These are phyloP conservation scores for Silene coronaria DNA, from an alignment of 179 eudicot genomes.

Conservation along the genomic window DNA sequence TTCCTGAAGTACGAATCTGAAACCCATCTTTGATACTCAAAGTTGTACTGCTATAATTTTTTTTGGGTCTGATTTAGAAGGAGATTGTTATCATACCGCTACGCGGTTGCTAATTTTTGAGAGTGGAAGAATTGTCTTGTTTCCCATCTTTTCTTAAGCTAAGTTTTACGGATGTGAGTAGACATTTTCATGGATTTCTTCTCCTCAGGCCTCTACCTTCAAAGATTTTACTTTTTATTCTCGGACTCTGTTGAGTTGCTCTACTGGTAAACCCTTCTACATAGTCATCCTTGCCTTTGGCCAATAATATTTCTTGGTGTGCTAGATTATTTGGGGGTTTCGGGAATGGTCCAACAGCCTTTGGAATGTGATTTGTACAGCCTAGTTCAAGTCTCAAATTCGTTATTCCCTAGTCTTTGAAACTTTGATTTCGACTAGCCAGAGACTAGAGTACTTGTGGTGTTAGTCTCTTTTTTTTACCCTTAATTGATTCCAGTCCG, in stretches of 20 bases:
- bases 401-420: too few relatives aligned
- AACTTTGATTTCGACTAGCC: too few relatives aligned
- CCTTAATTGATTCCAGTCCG: too few relatives aligned
- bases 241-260: too few relatives aligned
- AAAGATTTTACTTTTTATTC: too few relatives aligned
- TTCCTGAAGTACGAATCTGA: not conserved
- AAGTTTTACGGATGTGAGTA: not conserved
- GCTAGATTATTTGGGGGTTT: too few relatives aligned
- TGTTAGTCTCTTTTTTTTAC: too few relatives aligned
- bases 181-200: not conserved
- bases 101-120: not conserved
- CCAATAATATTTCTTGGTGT: not conserved
- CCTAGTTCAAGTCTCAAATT: not conserved
- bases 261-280: too few relatives aligned
- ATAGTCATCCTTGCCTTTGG: not conserved
- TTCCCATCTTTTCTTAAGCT: not conserved
- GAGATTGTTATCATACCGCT: not conserved
- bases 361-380: too few relatives aligned
- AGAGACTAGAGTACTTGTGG: too few relatives aligned
- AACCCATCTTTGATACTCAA: not conserved
- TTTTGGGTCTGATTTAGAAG: not conserved
- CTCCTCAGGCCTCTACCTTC: not conserved
- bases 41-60: not conserved
- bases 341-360: too few relatives aligned
- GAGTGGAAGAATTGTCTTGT: not conserved